phyloP scores from a whole-genome alignment of 768 basidiomycete genomes.

The Collybia sordida region DNA sequence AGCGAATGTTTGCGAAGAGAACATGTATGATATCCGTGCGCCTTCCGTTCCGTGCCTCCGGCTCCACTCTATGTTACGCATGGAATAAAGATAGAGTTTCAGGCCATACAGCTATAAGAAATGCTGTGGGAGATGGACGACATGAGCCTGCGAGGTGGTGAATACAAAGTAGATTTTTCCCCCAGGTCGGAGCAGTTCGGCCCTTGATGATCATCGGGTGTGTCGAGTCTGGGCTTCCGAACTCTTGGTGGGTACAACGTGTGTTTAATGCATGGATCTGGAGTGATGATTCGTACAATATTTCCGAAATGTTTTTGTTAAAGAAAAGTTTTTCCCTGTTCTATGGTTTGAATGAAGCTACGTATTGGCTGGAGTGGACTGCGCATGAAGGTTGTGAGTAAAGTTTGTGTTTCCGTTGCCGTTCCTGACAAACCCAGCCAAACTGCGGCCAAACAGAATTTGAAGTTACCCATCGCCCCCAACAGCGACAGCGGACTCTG shows the following conservation, averaged over 20 bases:
- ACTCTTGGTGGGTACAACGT: neutral
- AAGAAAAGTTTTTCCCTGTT: no score
- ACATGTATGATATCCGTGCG: neutral
- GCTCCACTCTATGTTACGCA: neutral
- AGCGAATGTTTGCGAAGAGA: no score
- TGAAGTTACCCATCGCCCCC: neutral
- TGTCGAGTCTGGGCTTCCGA: neutral
- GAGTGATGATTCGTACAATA: neutral
- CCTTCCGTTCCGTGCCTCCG: neutral
- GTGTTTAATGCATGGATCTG: neutral
- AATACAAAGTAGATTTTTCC: neutral
- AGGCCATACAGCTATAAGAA: no score
- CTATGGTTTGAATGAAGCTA: no score
- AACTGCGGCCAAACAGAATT: slow-evolving; percentile 1
- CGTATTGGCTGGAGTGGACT: neutral
- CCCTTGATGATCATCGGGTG: neutral
- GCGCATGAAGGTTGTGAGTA: neutral
- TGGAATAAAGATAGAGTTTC: neutral
- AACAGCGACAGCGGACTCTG: no score
- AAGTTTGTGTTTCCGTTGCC: no score
- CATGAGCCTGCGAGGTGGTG: no score
- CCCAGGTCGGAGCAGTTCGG: neutral
- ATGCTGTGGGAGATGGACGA: no score
- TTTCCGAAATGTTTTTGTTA: neutral
- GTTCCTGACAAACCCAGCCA: neutral